Base-by-base conservation (phyloP, 1,284 basidiomycete genomes). In the Salmacisia buchloeana region DNA sequence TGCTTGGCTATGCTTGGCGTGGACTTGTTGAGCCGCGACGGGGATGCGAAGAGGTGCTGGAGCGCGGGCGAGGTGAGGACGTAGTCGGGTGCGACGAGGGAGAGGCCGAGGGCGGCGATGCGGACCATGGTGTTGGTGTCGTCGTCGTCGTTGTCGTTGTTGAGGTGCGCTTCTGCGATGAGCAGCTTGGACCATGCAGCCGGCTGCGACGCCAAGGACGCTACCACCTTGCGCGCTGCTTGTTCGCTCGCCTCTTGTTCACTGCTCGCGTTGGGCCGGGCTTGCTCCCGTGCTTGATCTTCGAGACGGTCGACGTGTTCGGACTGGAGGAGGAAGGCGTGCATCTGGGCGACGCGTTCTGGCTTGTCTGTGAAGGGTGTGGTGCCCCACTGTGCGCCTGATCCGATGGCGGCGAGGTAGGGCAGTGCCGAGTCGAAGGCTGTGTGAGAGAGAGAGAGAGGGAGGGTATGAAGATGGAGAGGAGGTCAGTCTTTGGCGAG, bases 361-460 rank as follows among this genome's bases (percentile, higher is more conserved):
- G 60, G 63, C 52, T 59, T 66, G 5, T 59, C 41, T 0, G 68
- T 68, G 43, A 69, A 69, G 2, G 63, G 70, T 1, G 34, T 31
- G 18, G 63, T 66, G 25, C 70, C 70, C 70, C 70, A 71, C 27
- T 71, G 70, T 41, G 64, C 64, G 34, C 63, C 66, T 1, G 70
- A 71, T 2, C 70, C 70, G 21, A 71, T 69, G 2, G 70, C 67
- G 2, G 66, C 64, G 9, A 71, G 64, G 58, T 69, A 69, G 10
- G 70, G 64, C 0, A 71, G 46, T 1, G 68, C 68, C 9, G 70
- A 69, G 59, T 71, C 70, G 43, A 71, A 71, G 27, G 68, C 49
- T 54, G 49, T 5, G 34, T 6, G 13, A 9, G 25, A 49, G 9
- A 49, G 46, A 45, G 46, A 49, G 9, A 25, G n/a, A 25, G 27